Conservation (phyloP, 2,329 filamentous ascomycete species). For the Xylaria sp. region DNA sequence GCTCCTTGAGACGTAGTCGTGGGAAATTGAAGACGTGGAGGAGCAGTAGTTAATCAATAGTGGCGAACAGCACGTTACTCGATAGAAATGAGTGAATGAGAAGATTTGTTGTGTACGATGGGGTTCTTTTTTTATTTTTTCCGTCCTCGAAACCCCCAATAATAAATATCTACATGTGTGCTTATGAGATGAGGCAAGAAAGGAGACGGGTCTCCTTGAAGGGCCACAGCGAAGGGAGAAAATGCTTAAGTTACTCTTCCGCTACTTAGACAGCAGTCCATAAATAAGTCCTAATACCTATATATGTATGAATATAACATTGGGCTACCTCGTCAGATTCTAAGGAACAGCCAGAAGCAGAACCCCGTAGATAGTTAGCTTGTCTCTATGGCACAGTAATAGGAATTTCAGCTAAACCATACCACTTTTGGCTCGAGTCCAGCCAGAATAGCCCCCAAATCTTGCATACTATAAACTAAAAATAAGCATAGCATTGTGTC, state of each 20-base stretch:
- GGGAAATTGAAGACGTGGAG: conserved; percentile 15
- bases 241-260: conserved; percentile 9
- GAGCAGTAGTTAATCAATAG: conserved; percentile 6
- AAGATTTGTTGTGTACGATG: conserved; percentile 27
- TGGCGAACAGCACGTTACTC: conserved; percentile 8
- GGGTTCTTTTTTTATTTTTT: not conserved
- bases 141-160: not conserved
- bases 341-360: not conserved
- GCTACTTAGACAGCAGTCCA: conserved; percentile 15
- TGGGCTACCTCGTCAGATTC: no score
- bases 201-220: conserved; percentile 9
- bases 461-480: no score
- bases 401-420: not conserved
- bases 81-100: conserved; percentile 32
- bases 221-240: conserved; percentile 6
- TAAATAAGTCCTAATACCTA: conserved; percentile 32
- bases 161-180: conserved; percentile 14
- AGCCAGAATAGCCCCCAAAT: not conserved
- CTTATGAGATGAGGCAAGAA: conserved; percentile 2
- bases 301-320: conserved; percentile 21
- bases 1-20: conserved; percentile 17
- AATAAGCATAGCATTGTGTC: not conserved
- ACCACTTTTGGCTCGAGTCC: not conserved
- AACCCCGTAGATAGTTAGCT: not conserved
- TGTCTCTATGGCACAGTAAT: no score